phyloP scores from a whole-genome alignment of 768 basidiomycete genomes.

The Dacryopinax spathularia region DNA sequence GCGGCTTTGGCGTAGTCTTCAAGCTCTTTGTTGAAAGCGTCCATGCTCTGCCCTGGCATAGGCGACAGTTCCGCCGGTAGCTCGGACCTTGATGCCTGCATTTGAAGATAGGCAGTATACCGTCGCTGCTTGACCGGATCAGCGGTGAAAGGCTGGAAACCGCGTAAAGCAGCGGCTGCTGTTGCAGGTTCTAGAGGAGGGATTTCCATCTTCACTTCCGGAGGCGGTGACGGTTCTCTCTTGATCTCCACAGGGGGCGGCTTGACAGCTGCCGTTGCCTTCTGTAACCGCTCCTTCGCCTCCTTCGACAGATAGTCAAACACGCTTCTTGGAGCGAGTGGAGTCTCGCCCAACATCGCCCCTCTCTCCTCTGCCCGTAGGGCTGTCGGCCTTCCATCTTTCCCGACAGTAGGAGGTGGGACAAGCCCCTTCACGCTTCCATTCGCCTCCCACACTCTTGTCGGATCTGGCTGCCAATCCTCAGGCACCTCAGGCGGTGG shows the following conservation, averaged over 20 bases:
- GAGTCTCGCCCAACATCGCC: conserved; percentile 64
- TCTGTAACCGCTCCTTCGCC: conserved; percentile 70
- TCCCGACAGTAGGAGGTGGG: background rate
- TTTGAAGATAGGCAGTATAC: conserved; percentile 67
- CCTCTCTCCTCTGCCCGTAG: conserved; percentile 49
- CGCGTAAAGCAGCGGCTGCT: conserved; percentile 72
- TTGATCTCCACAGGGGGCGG: conserved; percentile 5
- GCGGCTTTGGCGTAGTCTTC: conserved; percentile 79
- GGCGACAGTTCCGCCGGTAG: conserved; percentile 35
- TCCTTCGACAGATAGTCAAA: conserved; percentile 92
- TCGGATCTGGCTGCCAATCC: conserved; percentile 77
- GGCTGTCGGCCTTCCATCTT: background rate
- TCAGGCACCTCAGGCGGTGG: conserved; percentile 65
- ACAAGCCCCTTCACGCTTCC: background rate
- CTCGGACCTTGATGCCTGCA: conserved; percentile 40
- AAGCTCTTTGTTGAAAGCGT: conserved; percentile 69
- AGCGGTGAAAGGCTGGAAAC: conserved; percentile 76
- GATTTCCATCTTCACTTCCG: conserved; percentile 32
- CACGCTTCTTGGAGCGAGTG: conserved; percentile 62
- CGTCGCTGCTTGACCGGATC: conserved; percentile 71
- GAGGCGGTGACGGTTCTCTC: conserved; percentile 14
- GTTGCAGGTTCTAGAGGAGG: conserved; percentile 59
- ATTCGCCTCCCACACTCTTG: conserved; percentile 45
- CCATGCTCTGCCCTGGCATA: conserved; percentile 41
- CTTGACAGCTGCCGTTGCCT: conserved; percentile 23